Base-by-base conservation (phyloP, 2,329 filamentous ascomycete species). In the Pseudogymnoascus sp. region DNA sequence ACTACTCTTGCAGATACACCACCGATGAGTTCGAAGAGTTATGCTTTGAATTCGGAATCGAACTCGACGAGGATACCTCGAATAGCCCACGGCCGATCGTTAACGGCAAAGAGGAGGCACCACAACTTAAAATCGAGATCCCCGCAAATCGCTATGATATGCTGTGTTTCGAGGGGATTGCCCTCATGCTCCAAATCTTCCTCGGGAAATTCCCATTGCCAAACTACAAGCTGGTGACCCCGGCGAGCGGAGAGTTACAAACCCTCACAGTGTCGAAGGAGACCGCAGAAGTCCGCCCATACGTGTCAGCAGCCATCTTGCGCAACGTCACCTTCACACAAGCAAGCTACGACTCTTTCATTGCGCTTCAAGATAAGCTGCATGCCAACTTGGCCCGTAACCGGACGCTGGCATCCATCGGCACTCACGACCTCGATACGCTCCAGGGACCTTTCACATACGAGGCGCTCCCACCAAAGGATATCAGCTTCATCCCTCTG, bases 91-190 rank as follows among this genome's bases (percentile, higher is more conserved):
- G 90, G 57, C 89, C 90, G 34, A 79, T 89, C 64, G 83, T 90
- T 71, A 83, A 91, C 78, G 89, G 89, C 74, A 85, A 88, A 70
- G 89, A 96, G 77, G 91, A 96, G 78, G 86, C 91, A 61, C 88
- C 95, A 64, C 91, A 97, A 78, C 85, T 97, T 73, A 97, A 97
- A 83, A 97, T 99, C 74, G 93, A 97, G 77, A 96, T 97, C 72
- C 92, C 93, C 67, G 93, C 95, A 73, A 97, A 97, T 78, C 86
- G 91, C 79, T 93, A 86, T 78, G 86, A 97, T 73, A 92, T 97
- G 87, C 86, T 99, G 63, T 97, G 93, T 78, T 96, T 96, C 78
- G 95, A 97, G 80, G 93, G 93, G 66, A 96, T 97, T 74, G 89
- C 91, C 69, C 84, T 96, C 75, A 96, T 96, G 83, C 84, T 97